Evolutionary conservation across 345 rosid species (phyloP).

Genomic region (Populus simonii): DNA sequence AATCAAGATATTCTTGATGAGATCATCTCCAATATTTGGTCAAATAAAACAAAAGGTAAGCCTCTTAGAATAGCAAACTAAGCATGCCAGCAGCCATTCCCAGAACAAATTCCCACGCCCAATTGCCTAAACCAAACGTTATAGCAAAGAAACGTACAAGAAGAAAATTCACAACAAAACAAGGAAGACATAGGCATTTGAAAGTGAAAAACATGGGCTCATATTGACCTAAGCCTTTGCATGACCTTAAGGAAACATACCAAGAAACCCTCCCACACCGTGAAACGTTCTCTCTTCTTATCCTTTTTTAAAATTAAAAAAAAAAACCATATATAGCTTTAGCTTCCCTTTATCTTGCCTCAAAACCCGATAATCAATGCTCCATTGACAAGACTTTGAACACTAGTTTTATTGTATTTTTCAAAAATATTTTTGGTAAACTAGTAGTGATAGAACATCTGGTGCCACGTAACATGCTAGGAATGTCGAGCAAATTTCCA

Average conservation of each 20-base stretch:
- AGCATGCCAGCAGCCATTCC: conserved; percentile 12
- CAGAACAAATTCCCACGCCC: conserved; percentile 17
- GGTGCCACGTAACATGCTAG: conserved; percentile 14
- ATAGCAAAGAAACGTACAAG: conserved; percentile 5
- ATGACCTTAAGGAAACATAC: conserved; percentile 25
- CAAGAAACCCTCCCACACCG: background rate
- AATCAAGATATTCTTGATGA: conserved; percentile 7
- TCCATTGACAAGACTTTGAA: no score
- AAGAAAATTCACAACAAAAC: conserved; percentile 3
- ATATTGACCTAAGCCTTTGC: conserved; percentile 16
- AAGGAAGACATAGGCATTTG: conserved; percentile 16
- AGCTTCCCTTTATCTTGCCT: background rate
- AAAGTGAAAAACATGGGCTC: background rate
- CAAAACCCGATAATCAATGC: no score
- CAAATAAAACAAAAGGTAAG: conserved; percentile 3
- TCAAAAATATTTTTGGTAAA: background rate
- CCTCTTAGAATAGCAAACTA: conserved; percentile 13
- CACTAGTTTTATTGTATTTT: background rate
- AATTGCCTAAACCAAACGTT: conserved; percentile 20
- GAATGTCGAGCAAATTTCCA: conserved; percentile 9
- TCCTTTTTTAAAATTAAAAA: no score
- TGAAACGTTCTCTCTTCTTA: background rate
- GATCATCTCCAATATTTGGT: background rate
- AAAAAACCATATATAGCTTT: background rate
- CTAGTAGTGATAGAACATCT: background rate